Base-by-base conservation (phyloP, 1,139 yeast genomes). In the Torulaspora globosa region DNA sequence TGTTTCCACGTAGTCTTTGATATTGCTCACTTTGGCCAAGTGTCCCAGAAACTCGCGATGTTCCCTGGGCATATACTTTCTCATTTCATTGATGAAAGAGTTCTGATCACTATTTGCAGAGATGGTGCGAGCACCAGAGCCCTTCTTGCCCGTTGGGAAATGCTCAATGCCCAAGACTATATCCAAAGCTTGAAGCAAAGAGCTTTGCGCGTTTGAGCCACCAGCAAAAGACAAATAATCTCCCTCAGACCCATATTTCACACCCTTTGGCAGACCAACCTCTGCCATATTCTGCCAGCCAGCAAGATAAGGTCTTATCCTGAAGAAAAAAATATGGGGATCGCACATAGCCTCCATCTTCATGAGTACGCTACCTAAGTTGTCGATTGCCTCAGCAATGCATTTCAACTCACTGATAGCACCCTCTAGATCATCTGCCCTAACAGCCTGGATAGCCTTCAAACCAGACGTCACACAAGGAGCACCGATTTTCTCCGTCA, bases 201-300 rank as follows among this genome's bases (percentile, higher is more conserved):
- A 87, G 40, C 92, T 81, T 67, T 90, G 97, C 0, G 96, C 97
- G 63, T 90, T 90, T 10, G 96, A 86, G 0, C 97, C 97, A 19
- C 97, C 97, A 5, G 95, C 75, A 63, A 78, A 85, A 26, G 74
- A 66, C 51, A 86, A 73, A 45, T 80, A 83, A 18, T 59, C 66
- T 1, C 66, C 56, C 51, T 84, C 90, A 45, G 77, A 71, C 5
- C 96, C 96, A 62, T 89, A 89, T 40, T 74, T 69, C 1, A 89
- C 82, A 1, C 97, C 97, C 47, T 79, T 66, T 41, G 88, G 78
- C 47, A 90, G 73, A 0, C 97, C 97, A 1, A 84, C 89, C 51
- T 81, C 90, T 15, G 78, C 79, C 97, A 90, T 89, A 60, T 87
- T 86, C 63, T 82, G 82, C 95, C 97, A 90, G 1, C 97, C 97